Conservation (phyloP, 768 basidiomycete genomes). For the Coprinopsis cinerea region DNA sequence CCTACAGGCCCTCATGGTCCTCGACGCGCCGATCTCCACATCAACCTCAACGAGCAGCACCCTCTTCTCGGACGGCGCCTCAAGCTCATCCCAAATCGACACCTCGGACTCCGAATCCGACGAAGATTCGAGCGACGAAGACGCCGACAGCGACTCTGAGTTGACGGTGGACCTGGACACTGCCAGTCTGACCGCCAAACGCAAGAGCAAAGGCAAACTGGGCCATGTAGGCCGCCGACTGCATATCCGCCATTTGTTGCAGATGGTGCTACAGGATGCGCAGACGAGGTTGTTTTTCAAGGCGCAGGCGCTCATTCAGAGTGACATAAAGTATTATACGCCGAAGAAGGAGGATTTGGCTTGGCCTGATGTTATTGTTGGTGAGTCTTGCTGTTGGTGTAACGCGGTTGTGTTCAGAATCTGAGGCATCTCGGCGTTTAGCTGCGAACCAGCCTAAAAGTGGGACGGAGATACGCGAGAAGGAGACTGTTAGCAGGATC, state of each 20-base stretch:
- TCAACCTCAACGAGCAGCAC: constrained; percentile 13
- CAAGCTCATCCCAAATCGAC: constrained; percentile 9
- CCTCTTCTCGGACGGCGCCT: constrained; percentile 4
- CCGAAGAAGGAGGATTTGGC: constrained; percentile 76
- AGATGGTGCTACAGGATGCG: constrained; percentile 92
- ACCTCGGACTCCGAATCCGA: constrained; percentile 24
- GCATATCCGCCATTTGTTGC: constrained; percentile 75
- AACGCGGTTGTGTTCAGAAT: neutral
- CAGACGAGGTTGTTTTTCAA: constrained; percentile 96
- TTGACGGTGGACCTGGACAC: constrained; percentile 4
- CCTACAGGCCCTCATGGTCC: constrained; percentile 91
- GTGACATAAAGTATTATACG: constrained; percentile 79
- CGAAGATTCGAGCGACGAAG: constrained; percentile 18
- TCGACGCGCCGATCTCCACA: constrained; percentile 52
- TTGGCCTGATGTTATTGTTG: constrained; percentile 78
- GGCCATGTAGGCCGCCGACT: constrained; percentile 37
- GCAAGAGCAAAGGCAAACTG: constrained; percentile 25
- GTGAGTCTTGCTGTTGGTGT: constrained; percentile 42
- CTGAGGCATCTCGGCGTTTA: constrained; percentile 17
- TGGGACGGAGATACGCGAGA: constrained; percentile 51
- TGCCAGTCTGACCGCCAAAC: neutral
- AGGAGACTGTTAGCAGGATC: constrained; percentile 36
- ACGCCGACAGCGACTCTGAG: constrained; percentile 13
- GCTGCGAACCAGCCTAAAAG: constrained; percentile 39
- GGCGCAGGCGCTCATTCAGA: constrained; percentile 86